phyloP scores from a whole-genome alignment of 2,329 filamentous ascomycete species.

The Neophaeococcomyces mojaviensis region DNA sequence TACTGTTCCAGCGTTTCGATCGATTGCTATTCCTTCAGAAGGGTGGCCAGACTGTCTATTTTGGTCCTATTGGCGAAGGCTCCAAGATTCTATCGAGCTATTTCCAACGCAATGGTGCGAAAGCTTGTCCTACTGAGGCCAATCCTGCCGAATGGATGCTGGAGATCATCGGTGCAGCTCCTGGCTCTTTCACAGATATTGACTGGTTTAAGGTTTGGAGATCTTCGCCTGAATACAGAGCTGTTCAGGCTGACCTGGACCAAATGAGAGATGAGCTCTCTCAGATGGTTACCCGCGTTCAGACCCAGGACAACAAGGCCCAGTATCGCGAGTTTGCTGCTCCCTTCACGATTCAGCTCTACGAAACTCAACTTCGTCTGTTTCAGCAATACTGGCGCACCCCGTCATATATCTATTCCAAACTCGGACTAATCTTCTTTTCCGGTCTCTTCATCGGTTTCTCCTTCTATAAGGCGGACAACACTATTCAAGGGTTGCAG shows the following conservation, averaged over 20 bases:
- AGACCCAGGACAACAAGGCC: conserved; percentile 38
- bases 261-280: conserved; percentile 47
- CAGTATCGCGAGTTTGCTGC: conserved; percentile 73
- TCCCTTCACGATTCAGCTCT: conserved; percentile 60
- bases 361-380: conserved; percentile 62
- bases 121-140: conserved; percentile 51
- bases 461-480: conserved; percentile 67
- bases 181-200: conserved; percentile 55
- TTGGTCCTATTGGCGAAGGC: conserved; percentile 57
- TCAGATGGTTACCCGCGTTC: conserved; percentile 32
- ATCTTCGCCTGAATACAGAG: conserved; percentile 48
- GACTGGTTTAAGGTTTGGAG: conserved; percentile 61
- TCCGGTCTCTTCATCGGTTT: conserved; percentile 74
- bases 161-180: conserved; percentile 51
- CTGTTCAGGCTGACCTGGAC: conserved; percentile 49
- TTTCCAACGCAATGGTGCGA: conserved; percentile 59
- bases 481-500: conserved; percentile 71
- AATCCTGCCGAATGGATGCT: conserved; percentile 75
- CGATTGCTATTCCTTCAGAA: conserved; percentile 56
- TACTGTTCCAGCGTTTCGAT: conserved; percentile 83
- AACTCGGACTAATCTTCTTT: conserved; percentile 57
- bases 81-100: conserved; percentile 52
- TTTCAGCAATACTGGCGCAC: conserved; percentile 92
- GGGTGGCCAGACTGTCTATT: conserved; percentile 62
- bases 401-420: conserved; percentile 82